A percentile compares a stretch with the other conserved stretches of the same genome.
Conservation (phyloP, 495 filamentous ascomycete genomes). For the Podospora fimiseda region DNA sequence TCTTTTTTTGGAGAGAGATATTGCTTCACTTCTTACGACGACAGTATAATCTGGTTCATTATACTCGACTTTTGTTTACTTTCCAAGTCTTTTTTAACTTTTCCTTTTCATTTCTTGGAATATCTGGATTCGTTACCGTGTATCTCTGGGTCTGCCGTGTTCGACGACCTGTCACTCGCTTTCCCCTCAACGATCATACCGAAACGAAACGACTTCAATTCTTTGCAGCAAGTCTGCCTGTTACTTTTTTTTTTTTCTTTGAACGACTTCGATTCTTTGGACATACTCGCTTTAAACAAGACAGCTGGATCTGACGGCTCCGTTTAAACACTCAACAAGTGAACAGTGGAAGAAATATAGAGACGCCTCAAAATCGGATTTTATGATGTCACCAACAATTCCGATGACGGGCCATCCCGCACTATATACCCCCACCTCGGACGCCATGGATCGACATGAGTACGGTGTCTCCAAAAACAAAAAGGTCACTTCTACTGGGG, state of each 20-base stretch:
- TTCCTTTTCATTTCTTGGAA: too few relatives aligned
- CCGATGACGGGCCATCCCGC: conserved; percentile 38
- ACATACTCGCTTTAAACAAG: conserved; percentile 27
- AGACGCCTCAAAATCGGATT: conserved; percentile 9
- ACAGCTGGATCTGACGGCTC: conserved; percentile 18
- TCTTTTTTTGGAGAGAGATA: conserved; percentile 41
- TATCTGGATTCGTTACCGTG: conserved; percentile 18
- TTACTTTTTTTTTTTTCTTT: conserved; percentile 18
- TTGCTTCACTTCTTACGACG: conserved; percentile 30
- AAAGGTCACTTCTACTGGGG: conserved; percentile 61
- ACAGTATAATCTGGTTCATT: conserved; percentile 42
- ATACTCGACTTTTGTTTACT: conserved; percentile 26
- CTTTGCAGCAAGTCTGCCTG: conserved; percentile 30
- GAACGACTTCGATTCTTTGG: conserved; percentile 21
- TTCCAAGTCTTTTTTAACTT: too few relatives aligned
- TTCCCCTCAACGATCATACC: conserved; percentile 10
- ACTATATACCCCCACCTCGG: conserved; percentile 40
- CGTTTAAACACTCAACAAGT: neutral
- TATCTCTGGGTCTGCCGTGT: conserved; percentile 11
- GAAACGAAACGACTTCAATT: conserved; percentile 29
- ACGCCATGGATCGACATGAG: conserved; percentile 46
- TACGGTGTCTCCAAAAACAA: conserved; percentile 53
- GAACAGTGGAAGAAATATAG: too few relatives aligned
- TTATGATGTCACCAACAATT: conserved; percentile 42
- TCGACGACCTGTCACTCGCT: conserved; percentile 21